A percentile compares a stretch with the other conserved stretches of the same genome.
phyloP scores from a whole-genome alignment of 768 basidiomycete genomes.

The Mycena albidolilacea region DNA sequence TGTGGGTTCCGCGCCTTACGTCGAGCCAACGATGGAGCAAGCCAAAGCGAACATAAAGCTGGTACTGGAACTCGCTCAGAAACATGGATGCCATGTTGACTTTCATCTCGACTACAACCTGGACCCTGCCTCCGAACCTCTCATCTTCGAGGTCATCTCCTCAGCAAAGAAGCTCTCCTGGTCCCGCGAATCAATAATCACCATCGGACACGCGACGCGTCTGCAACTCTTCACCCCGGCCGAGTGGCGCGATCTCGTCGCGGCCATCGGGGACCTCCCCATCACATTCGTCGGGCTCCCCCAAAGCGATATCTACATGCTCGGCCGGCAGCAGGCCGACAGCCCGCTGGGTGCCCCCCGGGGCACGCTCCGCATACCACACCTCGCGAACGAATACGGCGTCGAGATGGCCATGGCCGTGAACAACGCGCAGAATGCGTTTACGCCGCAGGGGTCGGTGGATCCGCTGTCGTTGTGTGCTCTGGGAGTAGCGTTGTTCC shows the following conservation, averaged over 20 bases:
- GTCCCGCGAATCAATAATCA: constrained; percentile 54
- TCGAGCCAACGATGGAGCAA: constrained; percentile 64
- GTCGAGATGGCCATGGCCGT: constrained; percentile 70
- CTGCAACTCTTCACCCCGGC: constrained; percentile 63
- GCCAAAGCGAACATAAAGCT: constrained; percentile 68
- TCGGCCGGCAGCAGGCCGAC: constrained; percentile 60
- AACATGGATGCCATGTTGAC: constrained; percentile 62
- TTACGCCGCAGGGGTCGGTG: constrained; percentile 76
- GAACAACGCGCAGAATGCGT: constrained; percentile 78
- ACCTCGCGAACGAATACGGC: constrained; percentile 60
- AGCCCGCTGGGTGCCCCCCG: constrained; percentile 62
- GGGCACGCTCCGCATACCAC: constrained; percentile 68
- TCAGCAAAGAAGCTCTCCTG: constrained; percentile 52
- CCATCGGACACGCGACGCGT: constrained; percentile 74
- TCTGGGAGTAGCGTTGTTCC: constrained; percentile 72
- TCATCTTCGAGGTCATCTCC: constrained; percentile 69
- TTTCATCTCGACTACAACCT: constrained; percentile 82
- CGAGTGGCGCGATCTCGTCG: constrained; percentile 62
- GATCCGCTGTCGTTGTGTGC: constrained; percentile 74
- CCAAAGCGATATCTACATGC: constrained; percentile 80
- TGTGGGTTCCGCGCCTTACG: constrained; percentile 77
- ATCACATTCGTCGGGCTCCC: constrained; percentile 71
- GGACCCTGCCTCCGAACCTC: constrained; percentile 63
- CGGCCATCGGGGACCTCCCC: constrained; percentile 60
- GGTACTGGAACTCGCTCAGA: constrained; percentile 63